Base-by-base conservation (phyloP, 2,329 filamentous ascomycete genomes). In the Cladobotryum protrusum region DNA sequence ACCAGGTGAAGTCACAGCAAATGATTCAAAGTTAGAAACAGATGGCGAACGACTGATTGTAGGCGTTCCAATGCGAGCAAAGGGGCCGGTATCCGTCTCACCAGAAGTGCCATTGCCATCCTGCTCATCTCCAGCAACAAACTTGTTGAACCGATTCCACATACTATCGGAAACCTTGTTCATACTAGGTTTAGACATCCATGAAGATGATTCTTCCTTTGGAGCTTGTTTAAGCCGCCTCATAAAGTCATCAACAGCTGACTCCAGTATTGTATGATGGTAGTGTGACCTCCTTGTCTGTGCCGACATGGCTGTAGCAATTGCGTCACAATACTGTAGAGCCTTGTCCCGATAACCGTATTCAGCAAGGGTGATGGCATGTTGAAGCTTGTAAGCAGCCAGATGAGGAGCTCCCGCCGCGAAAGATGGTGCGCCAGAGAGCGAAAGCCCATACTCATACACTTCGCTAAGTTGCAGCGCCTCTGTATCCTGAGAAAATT, bases 121-220 rank as follows among this genome's bases (percentile, higher is more conserved):
- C 47, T 81, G 81, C 48, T 97, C 92, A 52, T 96, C 92, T 13
- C 93, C 95, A 46, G 87, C 84, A 53, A 99, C 90, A 63, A 99
- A 99, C 61, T 90, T 96, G 70, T 91, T 97, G 70, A 99, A 96
- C 52, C 87, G 89, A 56, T 84, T 90, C 79, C 89, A 91, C 64
- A 97, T 82, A 33, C 87, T 89, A 54, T 87, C 90, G 2, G 91
- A 93, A 0, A 97, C 89, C 68, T 95, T 96, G 67, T 95, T 91
- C 80, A 97, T 95, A 66, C 83, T 96, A 6, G 92, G 90, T 67
- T 93, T 96, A 1, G 89, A 86, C 47, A 99, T 93, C 89, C 92
- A 96, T 2, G 90, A 92, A 17, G 82, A 84, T 6, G 83, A 85
- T 49, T 81, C 83, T 57, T 93, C 89, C 62, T 86, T 89, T 12